phyloP scores from a whole-genome alignment of 371 early-diverging fungal species.

The Mortierella sp. region DNA sequence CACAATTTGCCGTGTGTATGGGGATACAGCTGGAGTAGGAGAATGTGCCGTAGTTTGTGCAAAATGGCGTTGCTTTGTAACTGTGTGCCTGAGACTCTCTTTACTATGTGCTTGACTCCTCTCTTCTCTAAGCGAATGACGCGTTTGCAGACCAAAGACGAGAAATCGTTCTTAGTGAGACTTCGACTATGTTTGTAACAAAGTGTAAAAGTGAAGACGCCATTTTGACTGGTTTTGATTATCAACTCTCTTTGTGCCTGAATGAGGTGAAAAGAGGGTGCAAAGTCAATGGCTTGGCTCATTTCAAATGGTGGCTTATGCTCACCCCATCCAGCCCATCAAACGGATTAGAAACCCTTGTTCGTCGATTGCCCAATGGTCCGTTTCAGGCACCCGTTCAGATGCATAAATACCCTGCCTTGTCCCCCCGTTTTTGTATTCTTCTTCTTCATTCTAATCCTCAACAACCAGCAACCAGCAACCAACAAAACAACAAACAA shows the following conservation, averaged over 20 bases:
- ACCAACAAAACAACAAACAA: background rate
- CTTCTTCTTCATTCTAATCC: background rate
- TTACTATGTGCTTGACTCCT: background rate
- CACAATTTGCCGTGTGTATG: too few relatives aligned
- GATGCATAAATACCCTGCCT: slow-evolving; percentile 3
- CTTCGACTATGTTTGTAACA: background rate
- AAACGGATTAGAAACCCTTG: background rate
- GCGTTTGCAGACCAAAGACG: background rate
- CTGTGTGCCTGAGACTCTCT: background rate
- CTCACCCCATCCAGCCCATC: background rate
- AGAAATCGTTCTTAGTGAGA: too few relatives aligned
- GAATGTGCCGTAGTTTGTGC: background rate
- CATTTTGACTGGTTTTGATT: background rate
- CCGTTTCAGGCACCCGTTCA: background rate
- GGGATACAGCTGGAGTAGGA: too few relatives aligned
- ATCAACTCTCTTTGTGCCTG: background rate
- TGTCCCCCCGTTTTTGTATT: background rate
- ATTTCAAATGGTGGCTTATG: slow-evolving; percentile 6
- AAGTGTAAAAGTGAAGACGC: background rate
- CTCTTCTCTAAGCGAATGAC: background rate
- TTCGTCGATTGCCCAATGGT: background rate
- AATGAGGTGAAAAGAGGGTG: background rate
- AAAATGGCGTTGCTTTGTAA: background rate
- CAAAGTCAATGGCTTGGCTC: slow-evolving; percentile 6
- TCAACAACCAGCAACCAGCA: background rate